Percentiles rank a stretch among this genome's conserved stretches.
phyloP scores from a whole-genome alignment of 257 asterid genomes.

The Leonotis leonurus region DNA sequence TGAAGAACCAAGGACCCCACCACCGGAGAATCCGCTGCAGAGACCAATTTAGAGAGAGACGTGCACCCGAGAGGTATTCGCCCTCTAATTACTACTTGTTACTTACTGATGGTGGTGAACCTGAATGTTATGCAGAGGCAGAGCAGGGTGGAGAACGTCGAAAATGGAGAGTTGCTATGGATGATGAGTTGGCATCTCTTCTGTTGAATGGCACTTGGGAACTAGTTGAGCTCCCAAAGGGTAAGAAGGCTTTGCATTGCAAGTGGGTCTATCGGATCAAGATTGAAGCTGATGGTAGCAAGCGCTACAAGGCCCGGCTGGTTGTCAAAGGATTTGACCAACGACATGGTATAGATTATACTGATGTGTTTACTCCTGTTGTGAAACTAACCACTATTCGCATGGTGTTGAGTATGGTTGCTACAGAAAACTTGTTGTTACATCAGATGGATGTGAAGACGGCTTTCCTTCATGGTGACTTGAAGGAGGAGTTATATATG shows the following conservation, averaged over 20 bases:
- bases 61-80: background rate
- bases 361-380: too few species aligned
- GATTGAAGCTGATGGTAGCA: background rate
- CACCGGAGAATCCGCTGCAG: background rate
- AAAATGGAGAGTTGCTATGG: too few species aligned
- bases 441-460: background rate
- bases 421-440: background rate
- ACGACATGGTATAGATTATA: too few species aligned
- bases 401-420: too few species aligned
- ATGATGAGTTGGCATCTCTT: too few species aligned
- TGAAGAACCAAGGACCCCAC: background rate
- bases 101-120: background rate
- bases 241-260: background rate
- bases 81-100: background rate
- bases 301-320: too few species aligned
- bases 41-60: background rate
- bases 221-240: background rate
- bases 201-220: background rate
- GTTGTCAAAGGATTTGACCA: too few species aligned
- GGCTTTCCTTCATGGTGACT: background rate
- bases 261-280: background rate
- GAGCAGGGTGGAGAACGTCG: background rate
- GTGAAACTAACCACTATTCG: too few species aligned
- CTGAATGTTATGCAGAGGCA: background rate
- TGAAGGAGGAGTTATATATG: background rate